Percentiles rank a stretch among this genome's conserved stretches.
Conservation (phyloP, 148 eudicot species). For the Diospyros lotus region DNA sequence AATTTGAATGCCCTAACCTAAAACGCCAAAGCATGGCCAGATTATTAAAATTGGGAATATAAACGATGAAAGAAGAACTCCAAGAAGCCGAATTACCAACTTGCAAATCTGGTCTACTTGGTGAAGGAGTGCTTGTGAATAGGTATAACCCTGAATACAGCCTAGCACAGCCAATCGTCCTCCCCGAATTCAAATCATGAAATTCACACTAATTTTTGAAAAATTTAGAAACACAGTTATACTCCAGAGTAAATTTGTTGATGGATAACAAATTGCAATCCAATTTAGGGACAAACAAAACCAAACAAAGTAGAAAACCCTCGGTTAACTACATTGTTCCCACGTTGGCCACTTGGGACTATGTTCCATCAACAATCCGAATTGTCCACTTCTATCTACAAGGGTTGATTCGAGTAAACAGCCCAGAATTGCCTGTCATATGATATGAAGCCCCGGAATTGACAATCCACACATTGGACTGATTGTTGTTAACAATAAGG, state of each 20-base stretch:
- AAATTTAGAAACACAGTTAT: neutral
- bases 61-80: neutral
- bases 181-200: neutral
- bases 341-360: neutral
- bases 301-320: neutral
- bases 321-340: neutral
- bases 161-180: slow-evolving; percentile 1
- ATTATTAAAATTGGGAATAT: neutral
- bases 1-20: neutral
- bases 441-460: neutral
- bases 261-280: neutral
- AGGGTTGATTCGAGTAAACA: neutral
- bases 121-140: neutral
- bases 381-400: neutral
- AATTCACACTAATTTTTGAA: neutral
- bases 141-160: neutral
- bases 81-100: neutral
- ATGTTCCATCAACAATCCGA: neutral
- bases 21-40: neutral
- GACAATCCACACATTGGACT: neutral
- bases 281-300: neutral
- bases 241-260: neutral
- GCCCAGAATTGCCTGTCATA: neutral
- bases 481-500: neutral
- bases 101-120: neutral